These are phyloP conservation scores for Striga asiatica DNA, from an alignment of 257 asterid species.

Conservation along the genomic window DNA sequence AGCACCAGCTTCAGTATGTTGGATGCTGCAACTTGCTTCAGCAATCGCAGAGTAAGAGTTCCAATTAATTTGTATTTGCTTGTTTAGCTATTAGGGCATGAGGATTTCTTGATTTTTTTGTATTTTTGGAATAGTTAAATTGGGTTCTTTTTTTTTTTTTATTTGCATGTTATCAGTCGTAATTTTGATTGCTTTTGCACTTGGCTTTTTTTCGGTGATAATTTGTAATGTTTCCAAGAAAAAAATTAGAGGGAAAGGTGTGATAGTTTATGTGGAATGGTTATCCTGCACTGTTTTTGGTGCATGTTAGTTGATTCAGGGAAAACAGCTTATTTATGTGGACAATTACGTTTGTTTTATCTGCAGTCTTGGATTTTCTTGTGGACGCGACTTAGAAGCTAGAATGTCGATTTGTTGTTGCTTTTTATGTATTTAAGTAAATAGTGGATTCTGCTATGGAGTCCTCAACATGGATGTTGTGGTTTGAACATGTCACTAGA, in stretches of 20 bases:
- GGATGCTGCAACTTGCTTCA: conserved; percentile 30
- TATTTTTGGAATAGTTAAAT: too few relatives aligned
- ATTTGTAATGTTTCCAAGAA: neutral
- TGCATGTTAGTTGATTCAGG: neutral
- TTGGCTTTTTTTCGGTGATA: neutral
- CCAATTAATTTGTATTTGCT: neutral
- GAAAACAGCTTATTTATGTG: too few relatives aligned
- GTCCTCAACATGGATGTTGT: neutral
- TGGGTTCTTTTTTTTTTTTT: too few relatives aligned
- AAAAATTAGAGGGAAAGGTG: neutral
- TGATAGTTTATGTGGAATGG: neutral
- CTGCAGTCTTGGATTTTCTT: neutral
- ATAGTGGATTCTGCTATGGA: neutral
- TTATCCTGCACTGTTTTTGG: conserved; percentile 4
- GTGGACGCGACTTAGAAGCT: too few relatives aligned
- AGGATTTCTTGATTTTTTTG: too few relatives aligned
- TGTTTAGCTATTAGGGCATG: too few relatives aligned
- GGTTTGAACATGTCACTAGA: neutral
- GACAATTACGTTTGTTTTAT: too few relatives aligned
- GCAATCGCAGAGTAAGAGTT: conserved; percentile 27
- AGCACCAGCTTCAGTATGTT: conserved; percentile 27
- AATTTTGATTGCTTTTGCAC: neutral
- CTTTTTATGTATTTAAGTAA: neutral
- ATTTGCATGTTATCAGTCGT: too few relatives aligned
- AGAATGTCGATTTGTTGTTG: neutral